Conservation (phyloP, 2,329 filamentous ascomycete genomes). For the Talaromyces marneffei region DNA sequence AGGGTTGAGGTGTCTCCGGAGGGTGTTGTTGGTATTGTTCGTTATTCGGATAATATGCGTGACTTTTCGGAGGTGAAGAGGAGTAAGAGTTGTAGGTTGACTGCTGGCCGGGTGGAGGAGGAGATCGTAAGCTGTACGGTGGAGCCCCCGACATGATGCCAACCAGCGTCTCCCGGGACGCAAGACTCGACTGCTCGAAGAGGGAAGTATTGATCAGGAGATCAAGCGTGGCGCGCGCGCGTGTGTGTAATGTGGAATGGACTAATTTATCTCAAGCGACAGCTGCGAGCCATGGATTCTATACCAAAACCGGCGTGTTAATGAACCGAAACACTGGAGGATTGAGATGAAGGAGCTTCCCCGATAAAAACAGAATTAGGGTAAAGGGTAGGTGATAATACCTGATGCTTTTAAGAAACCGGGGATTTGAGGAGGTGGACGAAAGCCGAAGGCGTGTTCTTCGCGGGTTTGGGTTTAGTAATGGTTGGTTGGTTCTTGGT, state of each 20-base stretch:
- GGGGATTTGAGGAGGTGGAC: not conserved
- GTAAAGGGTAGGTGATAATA: not conserved
- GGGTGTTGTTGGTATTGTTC: conserved; percentile 34
- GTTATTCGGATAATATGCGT: conserved; percentile 38
- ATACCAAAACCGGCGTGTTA: conserved; percentile 5
- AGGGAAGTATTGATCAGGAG: not conserved
- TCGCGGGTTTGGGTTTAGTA: not conserved
- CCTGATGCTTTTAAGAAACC: not conserved
- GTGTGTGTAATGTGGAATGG: not conserved
- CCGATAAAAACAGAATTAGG: not conserved
- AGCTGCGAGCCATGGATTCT: conserved; percentile 14
- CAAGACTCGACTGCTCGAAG: not conserved
- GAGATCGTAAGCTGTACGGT: conserved; percentile 42
- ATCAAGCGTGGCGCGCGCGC: not conserved
- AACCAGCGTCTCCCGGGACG: conserved; percentile 23
- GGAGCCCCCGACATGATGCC: conserved; percentile 40
- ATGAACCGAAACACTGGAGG: not conserved
- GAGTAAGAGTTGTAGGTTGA: conserved; percentile 38
- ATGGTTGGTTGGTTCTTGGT: not conserved
- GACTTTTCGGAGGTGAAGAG: conserved; percentile 36
- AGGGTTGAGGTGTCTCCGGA: conserved; percentile 40
- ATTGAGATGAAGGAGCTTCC: not conserved
- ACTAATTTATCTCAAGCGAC: conserved; percentile 9
- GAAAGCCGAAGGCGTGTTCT: not conserved
- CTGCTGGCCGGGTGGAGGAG: conserved; percentile 31